These are phyloP conservation scores for Cubamyces lactineus DNA, from an alignment of 768 basidiomycete species.

Conservation along the genomic window DNA sequence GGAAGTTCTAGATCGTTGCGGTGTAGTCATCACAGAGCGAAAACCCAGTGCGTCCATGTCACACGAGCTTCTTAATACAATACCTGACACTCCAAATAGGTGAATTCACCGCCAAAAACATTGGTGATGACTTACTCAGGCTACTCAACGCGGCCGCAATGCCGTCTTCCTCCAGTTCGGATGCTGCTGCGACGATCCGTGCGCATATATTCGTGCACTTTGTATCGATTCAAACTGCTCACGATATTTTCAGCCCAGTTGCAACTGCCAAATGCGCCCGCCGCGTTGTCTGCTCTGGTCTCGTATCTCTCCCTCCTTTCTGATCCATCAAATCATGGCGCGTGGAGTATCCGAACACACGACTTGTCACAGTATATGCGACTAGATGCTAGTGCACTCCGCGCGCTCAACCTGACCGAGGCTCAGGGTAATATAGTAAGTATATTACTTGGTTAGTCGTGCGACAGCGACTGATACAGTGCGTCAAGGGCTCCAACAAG, in stretches of 20 bases:
- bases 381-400: slow-evolving; percentile 91
- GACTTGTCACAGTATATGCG: slow-evolving; percentile 95
- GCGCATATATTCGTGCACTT: slow-evolving; percentile 27
- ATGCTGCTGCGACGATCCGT: slow-evolving; percentile 59
- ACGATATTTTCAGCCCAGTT: slow-evolving; percentile 64
- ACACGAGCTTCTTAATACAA: neutral
- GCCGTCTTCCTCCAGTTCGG: slow-evolving; percentile 47
- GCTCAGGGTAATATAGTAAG: slow-evolving; percentile 53
- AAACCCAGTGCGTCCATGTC: slow-evolving; percentile 67
- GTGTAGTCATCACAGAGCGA: slow-evolving; percentile 87
- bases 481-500: slow-evolving; percentile 60
- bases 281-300: slow-evolving; percentile 80
- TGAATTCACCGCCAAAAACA: slow-evolving; percentile 81
- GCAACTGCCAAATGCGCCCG: slow-evolving; percentile 73
- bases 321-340: slow-evolving; percentile 77
- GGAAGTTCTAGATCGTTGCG: slow-evolving; percentile 86
- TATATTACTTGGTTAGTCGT: neutral
- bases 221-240: neutral
- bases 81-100: slow-evolving; percentile 44
- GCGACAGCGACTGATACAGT: neutral
- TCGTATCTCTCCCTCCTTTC: slow-evolving; percentile 79
- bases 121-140: slow-evolving; percentile 78
- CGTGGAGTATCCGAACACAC: slow-evolving; percentile 82
- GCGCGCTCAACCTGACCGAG: slow-evolving; percentile 86
- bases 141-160: slow-evolving; percentile 55